Evolutionary conservation across 1,284 basidiomycete genomes (phyloP), one percentile per base, ranked within the genome.

Genomic region (Microbotryum saponariae): DNA sequence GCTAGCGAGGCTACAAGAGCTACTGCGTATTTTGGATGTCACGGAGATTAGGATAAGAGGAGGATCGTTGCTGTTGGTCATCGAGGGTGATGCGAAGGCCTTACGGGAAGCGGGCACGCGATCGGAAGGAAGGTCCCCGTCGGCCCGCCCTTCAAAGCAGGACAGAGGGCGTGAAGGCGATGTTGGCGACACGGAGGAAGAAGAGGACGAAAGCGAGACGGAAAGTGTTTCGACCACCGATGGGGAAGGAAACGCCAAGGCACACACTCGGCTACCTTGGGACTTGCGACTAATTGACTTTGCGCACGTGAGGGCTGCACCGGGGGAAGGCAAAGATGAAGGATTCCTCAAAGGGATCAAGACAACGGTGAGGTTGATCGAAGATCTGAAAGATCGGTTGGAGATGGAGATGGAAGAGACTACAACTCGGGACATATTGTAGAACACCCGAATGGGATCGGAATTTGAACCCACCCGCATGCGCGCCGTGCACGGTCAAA

Each of bases 231-330:
- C 59, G 48, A 54, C 59, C 73, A 75, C 54, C 25, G 75, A 74
- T 9, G 72, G 69, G 10, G 71, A 70, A 6, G 72, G 77, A 46
- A 76, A 71, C 16, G 70, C 69, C 9, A 70, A 75, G 55, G 75
- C 74, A 56, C 73, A 74, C 45, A 71, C 73, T 3, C 79, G 81
- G 8, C 80, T 82, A 18, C 82, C 87, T 10, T 85, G 82, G 66
- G 77, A 80, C 10, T 79, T 94, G 60, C 86, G 85, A 63, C 76
- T 96, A 66, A 97, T 97, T 63, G 93, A 97, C 78, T 97, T 97
- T 75, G 93, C 91, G 4, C 94, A 97, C 75, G 88, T 91, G 5
- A 79, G 81, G 44, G 69, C 88, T 10, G 80, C 77, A 2, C 81
- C 83, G n/a, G 89, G 88, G 0, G 74, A 85, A 70, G 93, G 92